These are phyloP conservation scores for Rhizophora mangle DNA, from an alignment of 345 rosid genomes.

Conservation along the genomic window DNA sequence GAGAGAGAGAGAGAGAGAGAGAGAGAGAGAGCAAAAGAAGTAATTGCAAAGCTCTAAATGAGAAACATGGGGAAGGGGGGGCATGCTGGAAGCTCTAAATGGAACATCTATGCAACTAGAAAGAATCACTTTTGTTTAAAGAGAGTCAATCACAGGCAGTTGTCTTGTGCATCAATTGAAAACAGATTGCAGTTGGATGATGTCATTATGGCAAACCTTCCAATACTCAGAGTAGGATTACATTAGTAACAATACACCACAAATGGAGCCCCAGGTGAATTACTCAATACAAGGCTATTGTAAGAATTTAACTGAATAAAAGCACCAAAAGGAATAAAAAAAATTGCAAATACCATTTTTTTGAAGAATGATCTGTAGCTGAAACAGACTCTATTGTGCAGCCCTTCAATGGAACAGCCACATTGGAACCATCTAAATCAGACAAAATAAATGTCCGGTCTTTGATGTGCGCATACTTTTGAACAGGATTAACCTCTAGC, in stretches of 20 bases:
- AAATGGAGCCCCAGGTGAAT: not conserved
- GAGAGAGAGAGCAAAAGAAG: too few species aligned
- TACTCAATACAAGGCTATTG: not conserved
- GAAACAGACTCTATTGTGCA: conserved; percentile 82
- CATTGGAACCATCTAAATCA: conserved; percentile 47
- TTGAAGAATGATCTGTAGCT: conserved; percentile 55
- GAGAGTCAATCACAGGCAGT: not conserved
- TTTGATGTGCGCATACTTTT: conserved; percentile 53
- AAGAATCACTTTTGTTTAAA: too few species aligned
- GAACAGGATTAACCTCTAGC: conserved; percentile 62
- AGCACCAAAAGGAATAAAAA: not conserved
- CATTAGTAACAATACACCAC: not conserved
- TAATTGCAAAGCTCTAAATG: too few species aligned
- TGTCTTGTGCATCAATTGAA: not conserved
- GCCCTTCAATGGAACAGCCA: conserved; percentile 44
- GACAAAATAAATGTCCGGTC: conserved; percentile 51
- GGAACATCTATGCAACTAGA: too few species aligned
- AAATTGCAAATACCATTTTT: conserved; percentile 61
- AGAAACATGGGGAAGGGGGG: too few species aligned
- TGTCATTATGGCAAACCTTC: not conserved
- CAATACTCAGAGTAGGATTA: too few species aligned
- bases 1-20: not conserved
- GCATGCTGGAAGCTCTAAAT: too few species aligned
- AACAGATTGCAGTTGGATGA: not conserved
- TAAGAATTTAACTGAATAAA: not conserved